Conservation (phyloP, 805 yeast species). For the Ogataea nakhonphanomensis region DNA sequence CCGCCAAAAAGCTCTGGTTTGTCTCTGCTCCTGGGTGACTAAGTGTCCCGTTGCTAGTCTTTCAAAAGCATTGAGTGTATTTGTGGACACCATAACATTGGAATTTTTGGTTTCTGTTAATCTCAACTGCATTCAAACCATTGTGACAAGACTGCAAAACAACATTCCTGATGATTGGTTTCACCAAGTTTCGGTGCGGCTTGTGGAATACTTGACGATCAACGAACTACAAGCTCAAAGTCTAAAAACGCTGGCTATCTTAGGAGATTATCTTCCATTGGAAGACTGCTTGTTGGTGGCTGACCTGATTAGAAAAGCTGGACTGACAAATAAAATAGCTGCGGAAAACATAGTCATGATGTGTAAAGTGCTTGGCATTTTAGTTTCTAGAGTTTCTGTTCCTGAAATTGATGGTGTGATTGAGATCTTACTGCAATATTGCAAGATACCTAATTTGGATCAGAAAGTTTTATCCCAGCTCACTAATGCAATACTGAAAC, state of each 20-base stretch:
- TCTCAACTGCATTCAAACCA: slow-evolving; percentile 20
- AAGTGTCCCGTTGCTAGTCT: slow-evolving; percentile 12
- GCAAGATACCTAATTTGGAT: slow-evolving; percentile 16
- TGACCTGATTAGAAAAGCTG: slow-evolving; percentile 5
- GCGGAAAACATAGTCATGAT: slow-evolving; percentile 11
- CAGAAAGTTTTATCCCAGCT: slow-evolving; percentile 19
- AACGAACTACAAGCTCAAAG: slow-evolving; percentile 21
- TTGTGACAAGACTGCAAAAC: slow-evolving; percentile 11
- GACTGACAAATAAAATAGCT: slow-evolving; percentile 12
- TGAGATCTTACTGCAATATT: slow-evolving; percentile 16
- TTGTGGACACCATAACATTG: slow-evolving; percentile 24
- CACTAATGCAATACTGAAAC: slow-evolving; percentile 17
- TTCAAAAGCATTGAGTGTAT: slow-evolving; percentile 15
- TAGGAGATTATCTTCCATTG: slow-evolving; percentile 12
- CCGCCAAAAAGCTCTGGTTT: slow-evolving; percentile 27
- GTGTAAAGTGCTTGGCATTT: slow-evolving; percentile 13
- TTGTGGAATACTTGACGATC: slow-evolving; percentile 20
- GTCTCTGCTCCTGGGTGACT: slow-evolving; percentile 19
- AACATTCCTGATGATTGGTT: slow-evolving; percentile 21
- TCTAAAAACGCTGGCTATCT: slow-evolving; percentile 16
- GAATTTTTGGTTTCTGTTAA: slow-evolving; percentile 28
- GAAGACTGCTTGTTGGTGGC: slow-evolving; percentile 8
- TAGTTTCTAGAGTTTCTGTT: slow-evolving; percentile 7
- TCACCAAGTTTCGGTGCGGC: slow-evolving; percentile 13
- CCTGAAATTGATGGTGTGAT: slow-evolving; percentile 9